Conservation (phyloP, 208 protist genomes). For the Leishmania major region DNA sequence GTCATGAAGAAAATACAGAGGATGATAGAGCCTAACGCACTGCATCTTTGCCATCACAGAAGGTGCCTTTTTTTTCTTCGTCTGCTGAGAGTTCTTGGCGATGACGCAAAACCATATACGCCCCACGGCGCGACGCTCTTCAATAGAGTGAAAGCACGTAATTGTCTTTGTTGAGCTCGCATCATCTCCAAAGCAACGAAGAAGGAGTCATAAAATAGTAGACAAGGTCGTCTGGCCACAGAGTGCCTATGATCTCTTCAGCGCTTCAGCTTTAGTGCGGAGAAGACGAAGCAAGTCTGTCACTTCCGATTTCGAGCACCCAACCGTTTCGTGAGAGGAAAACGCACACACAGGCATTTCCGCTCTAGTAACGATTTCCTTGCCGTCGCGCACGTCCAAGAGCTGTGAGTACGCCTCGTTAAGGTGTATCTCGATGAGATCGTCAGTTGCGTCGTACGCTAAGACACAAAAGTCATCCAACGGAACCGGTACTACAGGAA, state of each 20-base stretch:
- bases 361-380: conserved; percentile 20
- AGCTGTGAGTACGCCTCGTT: conserved; percentile 18
- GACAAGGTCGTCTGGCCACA: neutral
- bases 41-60: too few species aligned
- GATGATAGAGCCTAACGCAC: neutral
- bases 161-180: neutral
- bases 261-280: neutral
- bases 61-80: neutral
- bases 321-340: neutral
- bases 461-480: conserved; percentile 26
- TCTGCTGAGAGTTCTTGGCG: neutral
- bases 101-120: neutral
- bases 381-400: conserved; percentile 17
- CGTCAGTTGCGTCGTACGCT: conserved; percentile 14
- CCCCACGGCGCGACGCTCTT: neutral
- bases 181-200: neutral
- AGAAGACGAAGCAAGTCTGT: conserved; percentile 2
- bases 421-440: conserved; percentile 19
- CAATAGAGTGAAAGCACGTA: neutral
- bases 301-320: conserved; percentile 6
- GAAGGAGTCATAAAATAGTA: neutral
- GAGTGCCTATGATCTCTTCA: neutral
- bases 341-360: conserved; percentile 17
- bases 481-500: conserved; percentile 18
- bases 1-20: neutral